Base-by-base conservation (phyloP, 768 basidiomycete species). In the Pisolithus microcarpus region DNA sequence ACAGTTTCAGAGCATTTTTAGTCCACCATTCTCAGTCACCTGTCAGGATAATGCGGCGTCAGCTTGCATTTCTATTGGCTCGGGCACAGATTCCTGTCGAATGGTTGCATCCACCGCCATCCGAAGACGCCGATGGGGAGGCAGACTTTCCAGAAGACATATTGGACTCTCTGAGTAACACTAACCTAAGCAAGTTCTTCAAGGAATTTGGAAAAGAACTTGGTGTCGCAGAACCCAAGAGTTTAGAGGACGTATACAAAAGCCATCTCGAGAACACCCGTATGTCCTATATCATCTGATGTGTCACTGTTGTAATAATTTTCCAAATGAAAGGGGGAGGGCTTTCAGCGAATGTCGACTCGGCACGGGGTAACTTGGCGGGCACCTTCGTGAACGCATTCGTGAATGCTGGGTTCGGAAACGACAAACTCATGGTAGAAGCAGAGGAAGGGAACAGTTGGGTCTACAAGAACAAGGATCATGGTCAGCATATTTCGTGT, bases 401-500 rank as follows among this genome's bases (percentile, higher is more conserved):
- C 54, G 95, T 97, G 48, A 99, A 99, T 62, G 95, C 93, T 40
- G 96, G 95, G 0, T 99, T 94, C 62, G 93, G 92, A 21, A 99
- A 99, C 65, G 96, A 99, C 67, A 97, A 96, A 66, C 79, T 99
- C 49, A 95, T 99, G 91, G 92, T 94, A 5, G 87, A 85, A 63
- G 95, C 93, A 1, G 89, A 92, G 52, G 94, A 96, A 61, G 95
- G 96, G 13, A 90, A 82, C 68, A 94, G 91, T 60, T 99, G 93
- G 93, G 91, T 99, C 52, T 99, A 98, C 77, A 98, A 98, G 79
- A 98, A 98, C 75, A 98, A 98, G 72, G 95, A 97, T 48, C 91
- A 96, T 56, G 96, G 94, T 85, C 52, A 19, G 76, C 63, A 13
- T n/a, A 34, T 46, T 37, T 15, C 39, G 23, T 19, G 18, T 11